Evolutionary conservation across 257 asterid genomes (phyloP).

Genomic region (Fraxinus americana): DNA sequence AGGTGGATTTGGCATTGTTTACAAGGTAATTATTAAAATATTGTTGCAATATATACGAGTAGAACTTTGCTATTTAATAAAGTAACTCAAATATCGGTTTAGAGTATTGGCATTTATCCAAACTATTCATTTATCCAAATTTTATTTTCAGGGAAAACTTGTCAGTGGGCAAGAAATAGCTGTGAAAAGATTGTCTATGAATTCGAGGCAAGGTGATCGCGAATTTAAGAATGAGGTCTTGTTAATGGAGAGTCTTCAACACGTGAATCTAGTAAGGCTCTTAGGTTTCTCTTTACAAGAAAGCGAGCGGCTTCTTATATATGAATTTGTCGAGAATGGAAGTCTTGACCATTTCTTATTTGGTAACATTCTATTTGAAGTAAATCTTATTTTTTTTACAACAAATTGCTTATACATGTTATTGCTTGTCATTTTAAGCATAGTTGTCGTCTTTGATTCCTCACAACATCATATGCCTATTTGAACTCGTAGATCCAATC

Average conservation of each 20-base stretch:
- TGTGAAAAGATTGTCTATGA: slow-evolving; percentile 26
- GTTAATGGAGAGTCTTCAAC: slow-evolving; percentile 36
- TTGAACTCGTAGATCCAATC: neutral
- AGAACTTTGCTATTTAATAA: neutral
- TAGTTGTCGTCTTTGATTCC: neutral
- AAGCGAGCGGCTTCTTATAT: slow-evolving; percentile 22
- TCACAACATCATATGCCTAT: neutral
- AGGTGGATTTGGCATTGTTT: slow-evolving; percentile 20
- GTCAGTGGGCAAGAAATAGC: slow-evolving; percentile 24
- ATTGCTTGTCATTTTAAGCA: neutral
- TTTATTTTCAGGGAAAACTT: slow-evolving; percentile 22
- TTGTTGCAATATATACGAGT: too few relatives aligned
- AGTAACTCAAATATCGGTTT: too few relatives aligned
- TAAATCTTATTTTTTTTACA: too few relatives aligned
- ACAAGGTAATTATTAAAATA: too few relatives aligned
- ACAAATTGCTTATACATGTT: too few relatives aligned
- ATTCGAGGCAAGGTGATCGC: slow-evolving; percentile 13
- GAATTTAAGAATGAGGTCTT: neutral
- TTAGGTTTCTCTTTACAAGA: slow-evolving; percentile 33
- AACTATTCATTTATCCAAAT: too few relatives aligned
- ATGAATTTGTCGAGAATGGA: slow-evolving; percentile 31
- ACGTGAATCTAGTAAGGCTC: slow-evolving; percentile 33
- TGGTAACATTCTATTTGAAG: slow-evolving; percentile 21
- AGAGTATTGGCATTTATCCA: too few relatives aligned
- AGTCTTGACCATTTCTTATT: slow-evolving; percentile 40